Percentiles rank a stretch among this genome's conserved stretches.
These are phyloP conservation scores for Bullera alba DNA, from an alignment of 768 basidiomycete genomes.

Conservation along the genomic window DNA sequence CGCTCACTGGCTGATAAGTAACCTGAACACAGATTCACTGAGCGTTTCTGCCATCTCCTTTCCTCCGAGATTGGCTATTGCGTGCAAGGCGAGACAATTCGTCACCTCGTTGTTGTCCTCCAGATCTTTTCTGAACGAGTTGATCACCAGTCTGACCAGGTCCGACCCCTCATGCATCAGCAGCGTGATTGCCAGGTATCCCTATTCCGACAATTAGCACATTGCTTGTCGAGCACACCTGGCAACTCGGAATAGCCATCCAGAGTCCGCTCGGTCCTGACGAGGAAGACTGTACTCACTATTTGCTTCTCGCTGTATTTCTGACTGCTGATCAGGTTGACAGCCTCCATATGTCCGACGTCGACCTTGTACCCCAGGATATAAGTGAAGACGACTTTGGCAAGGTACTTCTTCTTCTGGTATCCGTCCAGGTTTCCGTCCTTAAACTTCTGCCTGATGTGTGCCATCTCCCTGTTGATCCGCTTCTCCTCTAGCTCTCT, in stretches of 20 bases:
- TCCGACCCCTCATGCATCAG: constrained; percentile 99
- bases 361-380: constrained; percentile 99
- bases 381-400: constrained; percentile 98
- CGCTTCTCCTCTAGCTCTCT: constrained; percentile 96
- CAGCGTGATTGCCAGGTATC: constrained; percentile 92
- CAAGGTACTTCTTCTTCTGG: constrained; percentile 66
- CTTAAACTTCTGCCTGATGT: constrained; percentile 98
- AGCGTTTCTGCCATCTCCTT: constrained; percentile 98
- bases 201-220: constrained; percentile 57
- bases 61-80: constrained; percentile 95
- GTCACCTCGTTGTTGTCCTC: constrained; percentile 89
- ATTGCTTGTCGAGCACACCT: too few relatives aligned
- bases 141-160: constrained; percentile 90
- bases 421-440: constrained; percentile 51
- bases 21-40: constrained; percentile 83
- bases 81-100: constrained; percentile 93
- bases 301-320: constrained; percentile 99
- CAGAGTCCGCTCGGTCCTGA: neutral
- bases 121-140: constrained; percentile 94
- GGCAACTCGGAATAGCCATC: too few relatives aligned
- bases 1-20: constrained; percentile 87
- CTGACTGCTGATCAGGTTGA: constrained; percentile 87
- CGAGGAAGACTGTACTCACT: constrained; percentile 51
- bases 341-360: constrained; percentile 98
- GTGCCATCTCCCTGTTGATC: constrained; percentile 99